Conservation (phyloP, 805 yeast species). For the Kodamaea lidongshanica region DNA sequence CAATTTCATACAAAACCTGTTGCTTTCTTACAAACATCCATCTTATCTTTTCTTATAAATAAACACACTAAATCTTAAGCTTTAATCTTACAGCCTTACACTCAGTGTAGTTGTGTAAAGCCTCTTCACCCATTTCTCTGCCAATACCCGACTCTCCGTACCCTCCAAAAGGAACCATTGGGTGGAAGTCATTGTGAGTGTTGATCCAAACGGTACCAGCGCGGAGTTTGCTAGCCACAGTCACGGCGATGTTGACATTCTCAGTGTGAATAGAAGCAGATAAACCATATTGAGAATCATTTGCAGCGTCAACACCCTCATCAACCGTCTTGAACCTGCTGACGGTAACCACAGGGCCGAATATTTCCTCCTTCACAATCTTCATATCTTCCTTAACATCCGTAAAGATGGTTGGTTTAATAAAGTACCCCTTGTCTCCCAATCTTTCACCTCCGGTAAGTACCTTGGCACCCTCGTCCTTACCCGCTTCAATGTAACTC, state of each 20-base stretch:
- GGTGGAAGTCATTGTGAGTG: constrained; percentile 84
- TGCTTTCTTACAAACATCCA: no score
- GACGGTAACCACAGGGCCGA: constrained; percentile 88
- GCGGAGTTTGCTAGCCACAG: constrained; percentile 65
- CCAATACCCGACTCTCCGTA: constrained; percentile 89
- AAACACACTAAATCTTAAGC: constrained; percentile 7
- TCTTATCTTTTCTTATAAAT: no score
- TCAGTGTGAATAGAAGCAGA: constrained; percentile 88
- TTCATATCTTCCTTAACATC: constrained; percentile 69
- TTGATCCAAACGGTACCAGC: constrained; percentile 93
- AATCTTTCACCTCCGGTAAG: constrained; percentile 77
- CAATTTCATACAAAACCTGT: no score
- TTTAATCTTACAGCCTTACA: constrained; percentile 72
- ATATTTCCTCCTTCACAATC: constrained; percentile 84
- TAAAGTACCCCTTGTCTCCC: constrained; percentile 64
- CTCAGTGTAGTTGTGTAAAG: constrained; percentile 79
- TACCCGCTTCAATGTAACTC: constrained; percentile 69
- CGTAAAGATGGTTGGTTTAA: constrained; percentile 80
- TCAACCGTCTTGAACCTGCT: constrained; percentile 77
- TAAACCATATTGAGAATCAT: constrained; percentile 77
- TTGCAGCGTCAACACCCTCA: constrained; percentile 73
- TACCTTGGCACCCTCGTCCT: constrained; percentile 76
- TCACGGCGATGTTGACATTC: constrained; percentile 67
- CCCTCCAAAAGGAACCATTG: constrained; percentile 88
- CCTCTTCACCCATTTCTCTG: constrained; percentile 87